phyloP scores from a whole-genome alignment of 2,329 filamentous ascomycete genomes.

The Neopestalotiopsis sp. region DNA sequence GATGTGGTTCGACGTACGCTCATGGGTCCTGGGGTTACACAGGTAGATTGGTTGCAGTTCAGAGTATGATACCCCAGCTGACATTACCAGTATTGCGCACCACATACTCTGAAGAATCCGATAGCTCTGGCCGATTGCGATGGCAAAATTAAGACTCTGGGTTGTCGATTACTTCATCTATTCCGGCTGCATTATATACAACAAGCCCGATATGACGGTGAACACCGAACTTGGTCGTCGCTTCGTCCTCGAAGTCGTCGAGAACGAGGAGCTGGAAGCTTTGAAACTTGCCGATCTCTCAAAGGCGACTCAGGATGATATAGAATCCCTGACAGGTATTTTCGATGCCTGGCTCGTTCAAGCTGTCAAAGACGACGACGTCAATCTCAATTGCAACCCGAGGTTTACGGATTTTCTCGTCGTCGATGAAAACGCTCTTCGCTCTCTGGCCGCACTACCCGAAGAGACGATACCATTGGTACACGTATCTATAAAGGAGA shows the following conservation, averaged over 20 bases:
- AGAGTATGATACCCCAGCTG: not conserved
- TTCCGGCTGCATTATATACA: not conserved
- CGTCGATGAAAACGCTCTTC: not conserved
- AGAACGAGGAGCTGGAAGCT: conserved; percentile 3
- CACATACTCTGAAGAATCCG: not conserved
- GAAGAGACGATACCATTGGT: not conserved
- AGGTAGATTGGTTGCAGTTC: not conserved
- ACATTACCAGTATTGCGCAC: conserved; percentile 3
- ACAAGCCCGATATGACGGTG: not conserved
- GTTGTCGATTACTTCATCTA: not conserved
- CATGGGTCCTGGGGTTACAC: conserved; percentile 4
- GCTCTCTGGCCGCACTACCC: not conserved
- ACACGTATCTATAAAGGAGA: not conserved
- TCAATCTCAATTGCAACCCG: not conserved
- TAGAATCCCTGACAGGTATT: not conserved
- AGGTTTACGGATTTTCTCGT: not conserved
- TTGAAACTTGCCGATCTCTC: not conserved
- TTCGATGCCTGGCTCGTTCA: not conserved
- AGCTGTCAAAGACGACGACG: not conserved
- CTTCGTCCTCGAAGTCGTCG: not conserved
- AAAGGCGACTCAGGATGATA: not conserved
- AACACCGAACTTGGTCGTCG: not conserved
- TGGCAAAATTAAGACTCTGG: not conserved
- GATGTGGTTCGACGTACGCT: not conserved
- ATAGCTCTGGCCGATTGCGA: not conserved